These are phyloP conservation scores for Salix brachista DNA, from an alignment of 345 rosid genomes.

Conservation along the genomic window DNA sequence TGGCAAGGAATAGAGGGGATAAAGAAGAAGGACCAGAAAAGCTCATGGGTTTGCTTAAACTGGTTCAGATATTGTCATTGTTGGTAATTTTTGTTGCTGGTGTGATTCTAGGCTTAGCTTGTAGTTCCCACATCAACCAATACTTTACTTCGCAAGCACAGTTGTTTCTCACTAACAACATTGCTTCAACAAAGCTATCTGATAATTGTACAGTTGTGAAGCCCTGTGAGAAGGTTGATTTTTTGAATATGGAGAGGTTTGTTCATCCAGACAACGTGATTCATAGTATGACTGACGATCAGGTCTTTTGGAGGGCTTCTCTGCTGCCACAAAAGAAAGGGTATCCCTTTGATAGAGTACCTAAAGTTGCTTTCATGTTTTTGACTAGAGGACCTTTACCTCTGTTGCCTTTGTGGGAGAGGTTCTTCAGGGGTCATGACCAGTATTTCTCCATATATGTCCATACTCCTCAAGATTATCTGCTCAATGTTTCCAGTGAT, in stretches of 20 bases:
- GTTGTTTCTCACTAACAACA: constrained; percentile 34
- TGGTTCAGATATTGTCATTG: constrained; percentile 67
- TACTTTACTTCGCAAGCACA: constrained; percentile 51
- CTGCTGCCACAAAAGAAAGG: constrained; percentile 59
- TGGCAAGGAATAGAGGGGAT: constrained; percentile 48
- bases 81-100: constrained; percentile 77
- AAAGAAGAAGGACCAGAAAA: constrained; percentile 31
- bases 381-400: constrained; percentile 89
- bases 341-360: constrained; percentile 62
- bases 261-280: constrained; percentile 45
- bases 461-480: constrained; percentile 51
- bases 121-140: constrained; percentile 61
- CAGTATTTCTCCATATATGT: constrained; percentile 58
- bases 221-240: constrained; percentile 39
- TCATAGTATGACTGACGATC: constrained; percentile 56
- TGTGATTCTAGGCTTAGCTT: constrained; percentile 62
- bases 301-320: constrained; percentile 86
- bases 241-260: constrained; percentile 48
- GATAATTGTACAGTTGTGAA: constrained; percentile 25
- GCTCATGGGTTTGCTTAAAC: constrained; percentile 54
- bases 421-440: constrained; percentile 63
- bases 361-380: constrained; percentile 85
- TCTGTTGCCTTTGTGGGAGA: constrained; percentile 86
- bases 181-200: constrained; percentile 21
- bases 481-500: constrained; percentile 48